These are phyloP conservation scores for Wickerhamomyces bisporus DNA, from an alignment of 805 yeast species.

Conservation along the genomic window DNA sequence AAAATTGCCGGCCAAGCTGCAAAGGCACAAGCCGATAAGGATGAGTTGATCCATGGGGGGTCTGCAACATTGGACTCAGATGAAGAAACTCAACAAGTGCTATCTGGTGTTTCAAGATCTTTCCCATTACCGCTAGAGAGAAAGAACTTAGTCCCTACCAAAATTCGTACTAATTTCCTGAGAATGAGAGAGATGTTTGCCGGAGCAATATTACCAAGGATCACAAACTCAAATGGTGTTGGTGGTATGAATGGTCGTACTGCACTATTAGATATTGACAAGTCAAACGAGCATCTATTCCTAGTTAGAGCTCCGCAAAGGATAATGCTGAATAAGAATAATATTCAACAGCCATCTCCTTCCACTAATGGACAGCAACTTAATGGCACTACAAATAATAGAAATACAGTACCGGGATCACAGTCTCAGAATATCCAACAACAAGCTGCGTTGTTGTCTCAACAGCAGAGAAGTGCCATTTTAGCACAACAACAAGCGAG, in stretches of 20 bases:
- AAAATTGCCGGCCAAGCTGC: slow-evolving; percentile 81
- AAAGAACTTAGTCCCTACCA: slow-evolving; percentile 62
- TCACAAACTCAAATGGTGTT: slow-evolving; percentile 49
- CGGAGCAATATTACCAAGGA: slow-evolving; percentile 66
- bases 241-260: slow-evolving; percentile 82
- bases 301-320: slow-evolving; percentile 48
- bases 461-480: slow-evolving; percentile 5
- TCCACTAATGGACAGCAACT: slow-evolving; percentile 1
- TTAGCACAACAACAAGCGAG: slow-evolving; percentile 12
- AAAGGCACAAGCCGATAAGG: slow-evolving; percentile 71
- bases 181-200: slow-evolving; percentile 95
- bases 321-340: slow-evolving; percentile 20
- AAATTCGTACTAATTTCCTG: slow-evolving; percentile 66
- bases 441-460: slow-evolving; percentile 11
- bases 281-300: slow-evolving; percentile 58
- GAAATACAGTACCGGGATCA: not conserved
- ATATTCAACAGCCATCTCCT: slow-evolving; percentile 7
- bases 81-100: slow-evolving; percentile 87
- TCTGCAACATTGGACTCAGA: slow-evolving; percentile 53
- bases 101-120: slow-evolving; percentile 81
- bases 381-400: slow-evolving; percentile 5
- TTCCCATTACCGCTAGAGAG: slow-evolving; percentile 82
- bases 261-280: slow-evolving; percentile 68
- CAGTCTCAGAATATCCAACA: slow-evolving; percentile 3
- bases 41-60: slow-evolving; percentile 48